Percentiles rank a stretch among this genome's conserved stretches.
These are phyloP conservation scores for Aspergillus cristatus DNA, from an alignment of 495 filamentous ascomycete species.

Conservation along the genomic window DNA sequence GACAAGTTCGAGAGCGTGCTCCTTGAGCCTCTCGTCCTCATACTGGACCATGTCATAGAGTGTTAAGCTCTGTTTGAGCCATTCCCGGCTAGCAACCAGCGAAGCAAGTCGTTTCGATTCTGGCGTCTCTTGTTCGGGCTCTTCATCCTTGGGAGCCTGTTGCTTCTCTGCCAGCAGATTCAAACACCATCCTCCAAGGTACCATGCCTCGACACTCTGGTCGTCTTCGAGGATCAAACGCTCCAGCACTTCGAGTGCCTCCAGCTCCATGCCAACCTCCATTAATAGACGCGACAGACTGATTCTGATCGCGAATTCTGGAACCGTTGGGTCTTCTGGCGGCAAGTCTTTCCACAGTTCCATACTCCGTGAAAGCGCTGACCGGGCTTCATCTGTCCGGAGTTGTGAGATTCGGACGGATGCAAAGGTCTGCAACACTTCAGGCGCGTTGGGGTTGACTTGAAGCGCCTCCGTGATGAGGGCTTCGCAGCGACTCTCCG, in stretches of 20 bases:
- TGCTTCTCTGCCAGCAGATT: constrained; percentile 67
- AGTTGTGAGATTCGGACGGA: constrained; percentile 86
- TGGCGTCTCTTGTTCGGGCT: constrained; percentile 23
- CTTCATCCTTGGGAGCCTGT: constrained; percentile 32
- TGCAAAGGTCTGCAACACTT: constrained; percentile 87
- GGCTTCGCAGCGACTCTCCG: constrained; percentile 73
- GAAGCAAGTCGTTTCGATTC: constrained; percentile 29
- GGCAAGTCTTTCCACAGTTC: constrained; percentile 68
- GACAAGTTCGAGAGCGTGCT: constrained; percentile 49
- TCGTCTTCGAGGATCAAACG: constrained; percentile 81
- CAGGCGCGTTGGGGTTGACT: constrained; percentile 61
- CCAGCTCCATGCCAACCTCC: constrained; percentile 77
- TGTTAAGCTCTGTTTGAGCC: constrained; percentile 42
- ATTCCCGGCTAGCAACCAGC: constrained; percentile 40
- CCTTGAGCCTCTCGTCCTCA: constrained; percentile 43
- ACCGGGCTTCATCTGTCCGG: constrained; percentile 64
- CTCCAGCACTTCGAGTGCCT: constrained; percentile 78
- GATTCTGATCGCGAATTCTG: constrained; percentile 75
- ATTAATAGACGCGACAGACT: constrained; percentile 77
- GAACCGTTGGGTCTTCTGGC: constrained; percentile 54
- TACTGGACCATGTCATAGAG: constrained; percentile 40
- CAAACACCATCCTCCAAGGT: constrained; percentile 87
- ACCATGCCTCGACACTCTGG: constrained; percentile 89
- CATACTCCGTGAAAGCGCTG: constrained; percentile 67
- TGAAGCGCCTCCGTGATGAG: constrained; percentile 80